Evolutionary conservation across 192 early-diverging fungal genomes (phyloP).

Genomic region (Phlyctochytrium bullatum): DNA sequence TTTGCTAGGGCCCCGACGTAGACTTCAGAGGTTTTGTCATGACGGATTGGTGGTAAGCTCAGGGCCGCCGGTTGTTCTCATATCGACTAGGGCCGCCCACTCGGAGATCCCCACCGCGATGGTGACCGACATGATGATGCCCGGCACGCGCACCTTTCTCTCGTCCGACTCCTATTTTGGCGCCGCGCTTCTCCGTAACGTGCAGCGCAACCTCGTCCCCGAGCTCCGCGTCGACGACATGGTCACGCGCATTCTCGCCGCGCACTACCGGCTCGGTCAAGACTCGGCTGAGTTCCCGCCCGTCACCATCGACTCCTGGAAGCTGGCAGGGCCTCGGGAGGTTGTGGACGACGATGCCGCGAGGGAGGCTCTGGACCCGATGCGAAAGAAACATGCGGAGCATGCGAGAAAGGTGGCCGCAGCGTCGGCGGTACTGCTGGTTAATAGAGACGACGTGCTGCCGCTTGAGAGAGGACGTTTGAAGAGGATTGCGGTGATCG

Average conservation of each 20-base stretch:
- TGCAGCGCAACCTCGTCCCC: constrained; percentile 27
- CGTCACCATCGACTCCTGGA: not conserved
- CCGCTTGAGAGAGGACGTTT: constrained; percentile 21
- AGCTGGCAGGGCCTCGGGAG: constrained; percentile 5
- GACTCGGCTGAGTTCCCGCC: constrained; percentile 14
- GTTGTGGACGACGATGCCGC: not conserved
- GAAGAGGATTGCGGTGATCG: constrained; percentile 34
- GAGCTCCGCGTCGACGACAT: constrained; percentile 46
- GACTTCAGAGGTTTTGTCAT: constrained; percentile 63
- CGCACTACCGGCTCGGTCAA: constrained; percentile 40
- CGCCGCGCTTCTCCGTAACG: constrained; percentile 23
- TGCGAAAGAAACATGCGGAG: constrained; percentile 23
- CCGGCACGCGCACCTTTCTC: constrained; percentile 30
- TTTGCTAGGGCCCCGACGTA: constrained; percentile 45
- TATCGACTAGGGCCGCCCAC: constrained; percentile 34
- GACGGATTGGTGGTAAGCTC: constrained; percentile 56
- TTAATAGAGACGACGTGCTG: constrained; percentile 33
- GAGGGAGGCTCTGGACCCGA: not conserved
- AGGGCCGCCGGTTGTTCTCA: constrained; percentile 39
- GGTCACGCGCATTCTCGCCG: constrained; percentile 46
- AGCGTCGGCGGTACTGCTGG: constrained; percentile 36
- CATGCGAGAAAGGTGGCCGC: constrained; percentile 35
- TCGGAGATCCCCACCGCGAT: constrained; percentile 30
- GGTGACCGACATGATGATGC: constrained; percentile 63
- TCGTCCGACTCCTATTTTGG: constrained; percentile 30